Percentiles rank a stretch among this genome's conserved stretches.
These are phyloP conservation scores for Phytophthora cajani DNA, from an alignment of 352 stramenopile species.

Conservation along the genomic window DNA sequence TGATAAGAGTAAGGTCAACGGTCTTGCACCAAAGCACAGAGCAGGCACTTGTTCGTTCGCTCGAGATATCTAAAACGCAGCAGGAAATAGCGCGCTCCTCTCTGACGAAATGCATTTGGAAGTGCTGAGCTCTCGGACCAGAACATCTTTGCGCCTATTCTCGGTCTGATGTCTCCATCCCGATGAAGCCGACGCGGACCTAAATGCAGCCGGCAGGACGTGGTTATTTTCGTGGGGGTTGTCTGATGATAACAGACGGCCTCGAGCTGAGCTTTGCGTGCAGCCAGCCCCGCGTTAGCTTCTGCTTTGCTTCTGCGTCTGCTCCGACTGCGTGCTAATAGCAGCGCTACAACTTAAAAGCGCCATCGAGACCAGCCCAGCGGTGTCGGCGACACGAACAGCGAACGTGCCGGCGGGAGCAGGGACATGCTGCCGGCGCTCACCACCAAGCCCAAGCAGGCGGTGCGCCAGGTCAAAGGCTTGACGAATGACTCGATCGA, in stretches of 20 bases:
- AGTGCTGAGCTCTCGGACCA: constrained; percentile 7
- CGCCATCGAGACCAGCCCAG: constrained; percentile 3
- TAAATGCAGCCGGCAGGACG: constrained; percentile 21
- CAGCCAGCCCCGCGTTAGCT: not conserved
- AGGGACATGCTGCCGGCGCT: constrained; percentile 74
- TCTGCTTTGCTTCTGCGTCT: not conserved
- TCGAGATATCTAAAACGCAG: not conserved
- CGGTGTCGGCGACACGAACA: constrained; percentile 4
- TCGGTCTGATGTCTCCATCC: not conserved
- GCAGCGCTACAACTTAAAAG: constrained; percentile 17
- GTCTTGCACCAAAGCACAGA: not conserved
- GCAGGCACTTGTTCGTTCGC: constrained; percentile 2
- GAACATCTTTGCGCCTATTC: constrained; percentile 13
- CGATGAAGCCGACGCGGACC: not conserved
- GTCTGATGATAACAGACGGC: constrained; percentile 27
- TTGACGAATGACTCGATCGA: constrained; percentile 90
- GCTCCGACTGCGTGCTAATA: not conserved
- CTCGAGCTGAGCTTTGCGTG: not conserved
- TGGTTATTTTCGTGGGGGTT: constrained; percentile 28
- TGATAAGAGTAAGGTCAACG: constrained; percentile 3
- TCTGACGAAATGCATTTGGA: constrained; percentile 12
- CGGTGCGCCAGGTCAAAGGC: constrained; percentile 78
- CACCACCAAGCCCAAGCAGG: constrained; percentile 84
- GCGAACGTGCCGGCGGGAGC: not conserved
- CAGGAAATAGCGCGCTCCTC: not conserved